Base-by-base conservation (phyloP, 495 filamentous ascomycete species). In the Niebla homalea region DNA sequence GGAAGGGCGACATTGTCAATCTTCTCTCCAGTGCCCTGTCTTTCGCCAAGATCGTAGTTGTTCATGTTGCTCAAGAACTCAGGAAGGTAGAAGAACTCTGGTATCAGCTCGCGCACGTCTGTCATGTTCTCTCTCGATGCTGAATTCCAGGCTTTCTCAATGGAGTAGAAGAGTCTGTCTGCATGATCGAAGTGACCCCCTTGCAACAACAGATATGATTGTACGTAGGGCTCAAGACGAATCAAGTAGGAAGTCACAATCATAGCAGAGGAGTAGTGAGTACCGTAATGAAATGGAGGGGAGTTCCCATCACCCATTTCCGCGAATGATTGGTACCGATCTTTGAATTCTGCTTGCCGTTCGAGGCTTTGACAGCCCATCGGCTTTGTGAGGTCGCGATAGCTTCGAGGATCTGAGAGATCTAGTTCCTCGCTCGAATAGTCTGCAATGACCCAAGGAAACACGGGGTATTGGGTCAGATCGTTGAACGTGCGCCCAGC, bases 211-310 rank as follows among this genome's bases (percentile, higher is more conserved):
- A 97, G 75, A 60, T 89, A 97, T 1, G 93, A 94, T 58, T 94
- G 85, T 46, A 95, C 89, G 62, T 97, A 98, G 0, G 92, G 92
- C 53, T 94, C 90, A 12, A 98, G 70, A 5, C 92, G 83, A 55
- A 97, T 96, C 39, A 98, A 75, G 59, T 95, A 98, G 0, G 89
- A 95, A 25, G 87, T 83, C 21, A 98, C 92, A 46, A 95, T 97
- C 92, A 96, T 98, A 18, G 92, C 93, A 5, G 92, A 96, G 19
- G 93, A 97, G 64, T 97, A 98, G 62, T 98, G 92, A 5, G 92
- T 98, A 37, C 92, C 92, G 60, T 96, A 97, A 64, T 98, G 93
- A 61, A 96, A 98, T 3, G 93, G 83, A 15, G 83, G 83, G 10
- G 76, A 68, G 35, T 76, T 76, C 8, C 78, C 70, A 58, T 92